These are phyloP conservation scores for Pontederia crassipes DNA, from an alignment of 176 grass and related monocot species.

Conservation along the genomic window DNA sequence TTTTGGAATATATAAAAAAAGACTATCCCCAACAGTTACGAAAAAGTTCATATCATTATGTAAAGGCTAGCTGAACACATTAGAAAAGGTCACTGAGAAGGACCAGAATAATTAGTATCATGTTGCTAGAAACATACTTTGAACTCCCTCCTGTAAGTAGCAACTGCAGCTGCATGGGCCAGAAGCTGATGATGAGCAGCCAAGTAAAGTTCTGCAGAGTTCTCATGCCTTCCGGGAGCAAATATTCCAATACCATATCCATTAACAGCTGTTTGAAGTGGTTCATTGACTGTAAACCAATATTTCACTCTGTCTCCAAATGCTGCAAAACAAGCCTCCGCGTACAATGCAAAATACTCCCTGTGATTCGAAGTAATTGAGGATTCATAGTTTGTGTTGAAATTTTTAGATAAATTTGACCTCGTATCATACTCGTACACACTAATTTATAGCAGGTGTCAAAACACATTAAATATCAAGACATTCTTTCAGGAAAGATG, in stretches of 20 bases:
- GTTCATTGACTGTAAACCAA: slow-evolving; percentile 98
- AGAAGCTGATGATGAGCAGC: slow-evolving; percentile 82
- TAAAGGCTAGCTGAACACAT: too few relatives aligned
- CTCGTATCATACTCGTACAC: too few relatives aligned
- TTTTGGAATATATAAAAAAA: too few relatives aligned
- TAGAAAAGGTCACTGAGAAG: too few relatives aligned
- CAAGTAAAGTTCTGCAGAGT: slow-evolving; percentile 51
- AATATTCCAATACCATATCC: slow-evolving; percentile 77
- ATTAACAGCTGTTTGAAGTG: slow-evolving; percentile 90
- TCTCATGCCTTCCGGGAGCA: slow-evolving; percentile 64
- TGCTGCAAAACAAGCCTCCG: slow-evolving; percentile 92
- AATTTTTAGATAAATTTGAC: too few relatives aligned
- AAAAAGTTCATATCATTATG: too few relatives aligned
- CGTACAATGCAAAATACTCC: slow-evolving; percentile 85
- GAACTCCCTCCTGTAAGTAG: slow-evolving; percentile 84
- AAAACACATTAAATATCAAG: too few relatives aligned
- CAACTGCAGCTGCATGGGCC: slow-evolving; percentile 76
- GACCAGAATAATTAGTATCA: too few relatives aligned
- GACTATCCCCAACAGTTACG: too few relatives aligned
- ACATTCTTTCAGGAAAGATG: too few relatives aligned
- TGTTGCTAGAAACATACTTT: slow-evolving; percentile 33
- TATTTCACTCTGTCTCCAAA: slow-evolving; percentile 97
- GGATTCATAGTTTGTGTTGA: not conserved
- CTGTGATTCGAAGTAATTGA: slow-evolving; percentile 41
- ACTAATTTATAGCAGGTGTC: too few relatives aligned